Conservation (phyloP, 2,329 filamentous ascomycete genomes). For the Nemania bipapillata region DNA sequence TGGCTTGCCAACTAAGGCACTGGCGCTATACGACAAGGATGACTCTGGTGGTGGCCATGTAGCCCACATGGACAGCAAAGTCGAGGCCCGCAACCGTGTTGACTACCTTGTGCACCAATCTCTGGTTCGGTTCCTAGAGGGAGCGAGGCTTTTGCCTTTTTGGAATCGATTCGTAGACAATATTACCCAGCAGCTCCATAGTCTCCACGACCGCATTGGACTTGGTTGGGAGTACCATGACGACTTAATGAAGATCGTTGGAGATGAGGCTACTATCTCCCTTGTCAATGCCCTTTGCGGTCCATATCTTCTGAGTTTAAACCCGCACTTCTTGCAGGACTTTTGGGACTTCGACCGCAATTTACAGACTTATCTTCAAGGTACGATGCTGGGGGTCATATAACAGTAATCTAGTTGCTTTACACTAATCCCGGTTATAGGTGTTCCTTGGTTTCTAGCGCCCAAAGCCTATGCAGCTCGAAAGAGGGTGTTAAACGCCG, state of each 20-base stretch:
- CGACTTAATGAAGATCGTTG: slow-evolving; percentile 43
- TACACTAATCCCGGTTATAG: slow-evolving; percentile 28
- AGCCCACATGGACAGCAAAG: slow-evolving; percentile 37
- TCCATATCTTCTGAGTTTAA: slow-evolving; percentile 42
- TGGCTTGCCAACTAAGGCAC: slow-evolving; percentile 44
- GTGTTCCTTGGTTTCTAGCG: slow-evolving; percentile 44
- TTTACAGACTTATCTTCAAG: slow-evolving; percentile 47
- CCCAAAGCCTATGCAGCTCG: slow-evolving; percentile 44
- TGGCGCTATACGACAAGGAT: slow-evolving; percentile 46
- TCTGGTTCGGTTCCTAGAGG: slow-evolving; percentile 42
- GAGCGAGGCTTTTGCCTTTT: slow-evolving; percentile 42
- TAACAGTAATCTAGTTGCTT: background rate
- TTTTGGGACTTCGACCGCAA: slow-evolving; percentile 48
- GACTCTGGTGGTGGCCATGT: slow-evolving; percentile 44
- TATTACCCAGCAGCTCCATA: slow-evolving; percentile 38
- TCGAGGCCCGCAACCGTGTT: slow-evolving; percentile 41
- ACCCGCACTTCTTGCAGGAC: slow-evolving; percentile 42
- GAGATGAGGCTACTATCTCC: slow-evolving; percentile 41
- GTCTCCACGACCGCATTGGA: slow-evolving; percentile 32
- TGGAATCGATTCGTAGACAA: slow-evolving; percentile 44
- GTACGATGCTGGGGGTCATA: slow-evolving; percentile 19
- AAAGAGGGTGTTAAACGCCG: slow-evolving; percentile 40
- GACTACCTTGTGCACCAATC: slow-evolving; percentile 44
- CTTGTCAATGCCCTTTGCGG: slow-evolving; percentile 45
- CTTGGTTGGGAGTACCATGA: slow-evolving; percentile 36